Conservation (phyloP, 2,329 filamentous ascomycete species). For the Exophiala oligosperma region DNA sequence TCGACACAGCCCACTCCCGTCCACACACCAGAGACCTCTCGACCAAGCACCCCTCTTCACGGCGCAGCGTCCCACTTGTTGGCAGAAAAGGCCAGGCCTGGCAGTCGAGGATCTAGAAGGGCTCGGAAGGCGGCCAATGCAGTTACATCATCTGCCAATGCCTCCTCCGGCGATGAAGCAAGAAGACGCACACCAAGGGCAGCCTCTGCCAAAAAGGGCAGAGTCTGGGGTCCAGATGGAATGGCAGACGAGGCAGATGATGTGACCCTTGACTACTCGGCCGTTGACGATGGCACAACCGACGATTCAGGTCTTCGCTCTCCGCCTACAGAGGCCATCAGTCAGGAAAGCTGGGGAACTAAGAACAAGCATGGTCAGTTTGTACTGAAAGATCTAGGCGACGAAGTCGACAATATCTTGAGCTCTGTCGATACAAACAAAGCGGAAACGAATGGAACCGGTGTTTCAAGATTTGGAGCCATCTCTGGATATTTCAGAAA, state of each 20-base stretch:
- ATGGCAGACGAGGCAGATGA: slow-evolving; percentile 80
- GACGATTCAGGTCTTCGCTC: slow-evolving; percentile 42
- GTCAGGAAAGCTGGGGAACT: slow-evolving; percentile 79
- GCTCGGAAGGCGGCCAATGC: slow-evolving; percentile 69
- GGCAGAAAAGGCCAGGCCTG: slow-evolving; percentile 71
- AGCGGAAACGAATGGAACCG: slow-evolving; percentile 46
- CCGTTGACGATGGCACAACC: slow-evolving; percentile 49
- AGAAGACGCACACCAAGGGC: slow-evolving; percentile 56
- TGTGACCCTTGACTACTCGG: slow-evolving; percentile 87
- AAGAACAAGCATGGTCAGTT: slow-evolving; percentile 88
- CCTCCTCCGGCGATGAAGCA: slow-evolving; percentile 81
- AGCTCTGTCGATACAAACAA: slow-evolving; percentile 72
- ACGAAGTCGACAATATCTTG: slow-evolving; percentile 89
- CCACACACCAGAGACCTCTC: slow-evolving; percentile 71
- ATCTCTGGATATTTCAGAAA: slow-evolving; percentile 90
- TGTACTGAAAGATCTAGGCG: slow-evolving; percentile 86
- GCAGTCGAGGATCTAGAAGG: slow-evolving; percentile 75
- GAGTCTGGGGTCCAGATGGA: slow-evolving; percentile 91
- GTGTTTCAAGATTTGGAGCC: slow-evolving; percentile 73
- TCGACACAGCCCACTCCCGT: slow-evolving; percentile 71
- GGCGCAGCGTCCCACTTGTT: slow-evolving; percentile 63
- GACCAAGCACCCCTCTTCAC: slow-evolving; percentile 70
- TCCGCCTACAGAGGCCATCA: slow-evolving; percentile 69
- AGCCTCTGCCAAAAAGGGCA: slow-evolving; percentile 71
- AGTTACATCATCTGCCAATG: slow-evolving; percentile 54